Evolutionary conservation across 2,329 filamentous ascomycete species (phyloP).

Genomic region (Bretziella fagacearum): DNA sequence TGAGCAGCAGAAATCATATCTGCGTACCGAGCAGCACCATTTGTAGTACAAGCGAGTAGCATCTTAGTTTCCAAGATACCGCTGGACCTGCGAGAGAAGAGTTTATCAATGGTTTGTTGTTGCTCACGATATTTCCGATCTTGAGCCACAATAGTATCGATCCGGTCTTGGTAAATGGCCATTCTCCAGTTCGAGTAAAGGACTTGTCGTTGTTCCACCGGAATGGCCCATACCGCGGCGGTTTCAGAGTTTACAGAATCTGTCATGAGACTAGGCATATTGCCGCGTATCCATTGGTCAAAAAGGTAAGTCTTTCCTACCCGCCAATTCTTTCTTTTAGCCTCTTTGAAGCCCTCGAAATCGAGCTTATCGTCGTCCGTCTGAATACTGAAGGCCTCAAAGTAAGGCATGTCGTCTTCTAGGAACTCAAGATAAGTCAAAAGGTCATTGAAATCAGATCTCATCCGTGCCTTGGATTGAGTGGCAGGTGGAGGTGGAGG

Average conservation of each 20-base stretch:
- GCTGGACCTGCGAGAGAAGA: constrained; percentile 28
- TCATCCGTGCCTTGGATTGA: too few relatives aligned
- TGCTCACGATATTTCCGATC: constrained; percentile 26
- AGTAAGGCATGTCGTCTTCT: too few relatives aligned
- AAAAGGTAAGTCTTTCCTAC: too few relatives aligned
- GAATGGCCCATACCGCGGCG: constrained; percentile 35
- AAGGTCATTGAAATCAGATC: too few relatives aligned
- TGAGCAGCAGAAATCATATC: constrained; percentile 33
- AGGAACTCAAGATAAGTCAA: too few relatives aligned
- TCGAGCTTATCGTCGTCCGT: too few relatives aligned
- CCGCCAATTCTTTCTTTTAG: too few relatives aligned
- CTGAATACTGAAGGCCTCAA: too few relatives aligned
- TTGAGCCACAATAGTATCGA: constrained; percentile 24
- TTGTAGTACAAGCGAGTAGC: constrained; percentile 57
- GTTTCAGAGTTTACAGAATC: constrained; percentile 18
- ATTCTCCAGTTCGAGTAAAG: constrained; percentile 28
- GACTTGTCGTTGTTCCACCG: constrained; percentile 21
- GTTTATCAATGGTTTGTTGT: constrained; percentile 25
- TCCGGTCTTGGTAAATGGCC: constrained; percentile 33
- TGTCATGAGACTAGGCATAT: too few relatives aligned
- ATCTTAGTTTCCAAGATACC: constrained; percentile 33
- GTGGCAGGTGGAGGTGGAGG: too few relatives aligned
- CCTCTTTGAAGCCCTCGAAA: too few relatives aligned
- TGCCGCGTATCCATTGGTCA: too few relatives aligned
- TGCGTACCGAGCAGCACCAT: constrained; percentile 45